Evolutionary conservation across 441 rosid genomes (phyloP), one percentile per base, ranked within the genome.

Genomic region (Erysimum cheiri): DNA sequence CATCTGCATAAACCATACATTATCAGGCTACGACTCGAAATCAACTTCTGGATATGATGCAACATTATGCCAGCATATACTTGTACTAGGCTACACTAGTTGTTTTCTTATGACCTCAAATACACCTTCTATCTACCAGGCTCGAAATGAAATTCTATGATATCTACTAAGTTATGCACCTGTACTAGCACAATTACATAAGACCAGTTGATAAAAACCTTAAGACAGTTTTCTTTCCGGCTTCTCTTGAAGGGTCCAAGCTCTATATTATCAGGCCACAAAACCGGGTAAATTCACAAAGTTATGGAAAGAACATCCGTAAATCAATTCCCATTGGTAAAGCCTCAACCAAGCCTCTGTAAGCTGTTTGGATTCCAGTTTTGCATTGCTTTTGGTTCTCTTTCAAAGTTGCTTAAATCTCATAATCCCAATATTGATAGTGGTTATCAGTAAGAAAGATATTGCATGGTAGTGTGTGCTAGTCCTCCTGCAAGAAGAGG

Each of bases 121-220:
- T 48, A 12, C 17, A 50, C 58, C 58, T 69, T 59, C 49, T 48
- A 69, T 58, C 35, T 44, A 12, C 12, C 14, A 56, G 22, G 46
- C 35, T 43, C 6, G 28, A 26, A 17, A 56, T 40, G 43, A 37
- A 7, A 4, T 40, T 54, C 41, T 54, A 12, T 22, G 54, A 40
- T 55, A 53, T 43, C 35, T 12, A 43, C 41, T 22, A 22, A 22
- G 24, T 22, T 22, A 22, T 22, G 24, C 24, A 22, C 24, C 24
- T 22, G 24, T 22, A 22, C 24, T 22, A 22, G 48, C 10, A 44
- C 41, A 37, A 56, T 32, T 53, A 15, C 32, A 28, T 1, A 8
- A 33, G 44, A 11, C 35, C n/a, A 44, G 64, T 31, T 15, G 11
- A 67, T 40, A 66, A 28, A 32, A 40, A 6, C 11, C 54, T 44